Conservation (phyloP, 805 yeast species). For the Candida vartiovaarae region DNA sequence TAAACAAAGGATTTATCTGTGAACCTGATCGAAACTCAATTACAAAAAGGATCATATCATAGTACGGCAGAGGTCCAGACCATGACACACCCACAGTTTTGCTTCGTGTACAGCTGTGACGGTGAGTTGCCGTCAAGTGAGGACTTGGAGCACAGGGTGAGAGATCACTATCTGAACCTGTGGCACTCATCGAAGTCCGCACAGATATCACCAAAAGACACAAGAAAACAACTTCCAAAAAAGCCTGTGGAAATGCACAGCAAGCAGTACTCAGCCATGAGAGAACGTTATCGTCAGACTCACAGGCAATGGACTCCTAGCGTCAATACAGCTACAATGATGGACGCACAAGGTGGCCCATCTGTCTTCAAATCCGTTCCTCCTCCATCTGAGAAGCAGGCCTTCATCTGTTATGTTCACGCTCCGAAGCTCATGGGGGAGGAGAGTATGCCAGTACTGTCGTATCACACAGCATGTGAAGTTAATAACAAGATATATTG, state of each 20-base stretch:
- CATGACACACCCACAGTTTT: neutral
- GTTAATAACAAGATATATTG: conserved; percentile 31
- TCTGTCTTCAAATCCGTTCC: neutral
- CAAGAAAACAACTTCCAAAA: too few species aligned
- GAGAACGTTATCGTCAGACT: neutral
- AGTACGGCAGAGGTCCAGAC: too few species aligned
- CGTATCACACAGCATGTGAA: conserved; percentile 37
- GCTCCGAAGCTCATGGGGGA: conserved; percentile 32
- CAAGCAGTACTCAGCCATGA: too few species aligned
- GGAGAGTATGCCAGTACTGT: conserved; percentile 33
- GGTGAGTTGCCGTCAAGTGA: neutral
- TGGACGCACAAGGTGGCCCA: neutral
- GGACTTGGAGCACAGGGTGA: neutral
- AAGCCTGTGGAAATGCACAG: too few species aligned
- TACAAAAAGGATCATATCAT: too few species aligned
- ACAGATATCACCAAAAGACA: too few species aligned
- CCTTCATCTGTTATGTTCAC: conserved; percentile 17
- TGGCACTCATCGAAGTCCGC: too few species aligned
- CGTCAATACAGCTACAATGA: neutral
- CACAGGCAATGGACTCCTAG: conserved; percentile 1
- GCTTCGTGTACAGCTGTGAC: neutral
- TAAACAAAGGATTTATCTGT: too few species aligned
- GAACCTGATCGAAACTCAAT: too few species aligned
- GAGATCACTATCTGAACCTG: too few species aligned
- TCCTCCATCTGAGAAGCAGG: conserved; percentile 5